phyloP scores from a whole-genome alignment of 768 basidiomycete genomes.

The Phaeotremella fagi region DNA sequence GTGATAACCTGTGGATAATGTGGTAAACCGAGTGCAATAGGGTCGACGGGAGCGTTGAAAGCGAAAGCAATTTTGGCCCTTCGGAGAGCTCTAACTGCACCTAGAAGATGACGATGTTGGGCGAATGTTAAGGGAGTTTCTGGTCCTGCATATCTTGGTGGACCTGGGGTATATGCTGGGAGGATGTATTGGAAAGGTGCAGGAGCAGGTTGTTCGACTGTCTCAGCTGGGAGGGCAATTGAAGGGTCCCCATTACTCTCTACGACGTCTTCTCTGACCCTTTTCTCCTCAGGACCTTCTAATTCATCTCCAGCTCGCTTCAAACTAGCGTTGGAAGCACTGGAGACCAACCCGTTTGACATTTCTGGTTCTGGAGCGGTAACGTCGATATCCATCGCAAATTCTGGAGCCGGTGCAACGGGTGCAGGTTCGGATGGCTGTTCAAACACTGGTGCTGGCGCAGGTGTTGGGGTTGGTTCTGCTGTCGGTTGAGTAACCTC shows the following conservation, averaged over 20 bases:
- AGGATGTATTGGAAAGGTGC: conserved; percentile 33
- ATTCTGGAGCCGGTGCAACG: conserved; percentile 7
- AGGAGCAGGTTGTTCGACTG: conserved; percentile 36
- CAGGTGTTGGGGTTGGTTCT: conserved; percentile 40
- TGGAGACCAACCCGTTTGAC: conserved; percentile 8
- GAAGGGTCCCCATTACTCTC: not conserved
- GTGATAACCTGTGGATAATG: conserved; percentile 84
- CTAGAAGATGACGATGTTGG: conserved; percentile 75
- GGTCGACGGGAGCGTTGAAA: conserved; percentile 84
- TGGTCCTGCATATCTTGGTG: conserved; percentile 37
- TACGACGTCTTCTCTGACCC: conserved; percentile 37
- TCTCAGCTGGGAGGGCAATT: too few relatives aligned
- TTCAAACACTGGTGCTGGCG: conserved; percentile 40
- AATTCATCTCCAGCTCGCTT: conserved; percentile 37
- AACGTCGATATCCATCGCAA: conserved; percentile 42
- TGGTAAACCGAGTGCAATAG: conserved; percentile 63
- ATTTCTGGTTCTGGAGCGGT: conserved; percentile 7
- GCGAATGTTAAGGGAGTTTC: conserved; percentile 55
- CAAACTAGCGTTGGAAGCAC: conserved; percentile 17
- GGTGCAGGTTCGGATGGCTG: conserved; percentile 24
- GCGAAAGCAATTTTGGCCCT: conserved; percentile 76
- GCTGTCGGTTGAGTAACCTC: conserved; percentile 37
- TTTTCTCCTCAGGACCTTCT: conserved; percentile 35
- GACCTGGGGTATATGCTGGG: conserved; percentile 32
- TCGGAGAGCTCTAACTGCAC: conserved; percentile 74